phyloP scores from a whole-genome alignment of 495 filamentous ascomycete species.

The Trichocladium antarcticum region DNA sequence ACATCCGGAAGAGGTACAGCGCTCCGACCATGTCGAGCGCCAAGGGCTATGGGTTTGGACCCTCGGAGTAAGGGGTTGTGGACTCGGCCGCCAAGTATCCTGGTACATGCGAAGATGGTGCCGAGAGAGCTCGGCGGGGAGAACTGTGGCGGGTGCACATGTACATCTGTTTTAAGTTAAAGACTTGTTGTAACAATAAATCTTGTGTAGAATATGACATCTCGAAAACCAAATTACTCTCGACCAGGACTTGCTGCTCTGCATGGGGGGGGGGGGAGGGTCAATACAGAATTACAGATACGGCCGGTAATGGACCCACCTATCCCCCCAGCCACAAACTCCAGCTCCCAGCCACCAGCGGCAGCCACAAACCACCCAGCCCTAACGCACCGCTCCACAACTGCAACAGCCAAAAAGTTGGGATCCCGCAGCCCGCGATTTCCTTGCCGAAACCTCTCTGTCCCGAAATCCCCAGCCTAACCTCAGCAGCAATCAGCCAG shows the following conservation, averaged over 20 bases:
- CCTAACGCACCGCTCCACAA: constrained; percentile 13
- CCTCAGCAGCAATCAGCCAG: constrained; percentile 15
- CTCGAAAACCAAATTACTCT: too few species aligned
- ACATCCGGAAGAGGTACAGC: background rate
- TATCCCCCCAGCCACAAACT: background rate
- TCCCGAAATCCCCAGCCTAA: constrained; percentile 12
- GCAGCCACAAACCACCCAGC: background rate
- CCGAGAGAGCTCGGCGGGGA: too few species aligned
- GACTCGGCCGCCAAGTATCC: too few species aligned
- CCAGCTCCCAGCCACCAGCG: background rate
- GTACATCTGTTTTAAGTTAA: background rate
- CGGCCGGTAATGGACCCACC: too few species aligned
- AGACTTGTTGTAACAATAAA: background rate
- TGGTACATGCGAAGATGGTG: too few species aligned
- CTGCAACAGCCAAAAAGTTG: constrained; percentile 5
- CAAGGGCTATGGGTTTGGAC: constrained; percentile 2
- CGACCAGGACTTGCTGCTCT: too few species aligned
- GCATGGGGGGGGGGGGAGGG: too few species aligned
- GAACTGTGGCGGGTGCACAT: background rate
- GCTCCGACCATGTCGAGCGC: constrained; percentile 5
- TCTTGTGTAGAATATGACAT: background rate
- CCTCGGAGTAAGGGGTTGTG: background rate
- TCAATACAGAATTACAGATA: too few species aligned
- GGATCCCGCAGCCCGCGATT: background rate
- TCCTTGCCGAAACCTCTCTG: background rate